These are phyloP conservation scores for Laburnicola sp. DNA, from an alignment of 2,329 filamentous ascomycete genomes.

Conservation along the genomic window DNA sequence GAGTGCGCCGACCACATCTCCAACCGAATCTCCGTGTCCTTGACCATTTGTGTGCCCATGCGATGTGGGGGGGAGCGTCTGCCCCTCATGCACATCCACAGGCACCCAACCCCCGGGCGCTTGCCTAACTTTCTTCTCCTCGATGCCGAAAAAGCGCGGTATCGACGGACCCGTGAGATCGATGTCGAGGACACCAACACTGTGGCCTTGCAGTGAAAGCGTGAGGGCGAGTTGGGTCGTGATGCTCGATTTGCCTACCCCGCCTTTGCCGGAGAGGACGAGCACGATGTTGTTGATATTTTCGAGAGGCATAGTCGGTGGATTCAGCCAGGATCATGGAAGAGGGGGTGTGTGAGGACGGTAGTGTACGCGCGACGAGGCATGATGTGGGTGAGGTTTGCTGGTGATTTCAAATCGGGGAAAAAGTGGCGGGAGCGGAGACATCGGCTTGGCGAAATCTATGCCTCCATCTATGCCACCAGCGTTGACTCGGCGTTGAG, in stretches of 20 bases:
- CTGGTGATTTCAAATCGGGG: conserved; percentile 38
- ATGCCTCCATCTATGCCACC: too few relatives aligned
- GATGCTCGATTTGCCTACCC: conserved; percentile 97
- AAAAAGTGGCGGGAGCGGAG: conserved; percentile 31
- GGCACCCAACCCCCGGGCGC: conserved; percentile 91
- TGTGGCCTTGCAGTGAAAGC: conserved; percentile 79
- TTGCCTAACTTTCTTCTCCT: conserved; percentile 86
- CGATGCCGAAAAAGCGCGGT: conserved; percentile 89
- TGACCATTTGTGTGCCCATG: conserved; percentile 7
- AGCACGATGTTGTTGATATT: conserved; percentile 78
- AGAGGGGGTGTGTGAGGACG: neutral
- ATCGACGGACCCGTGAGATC: conserved; percentile 97
- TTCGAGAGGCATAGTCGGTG: conserved; percentile 62
- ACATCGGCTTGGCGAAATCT: conserved; percentile 15
- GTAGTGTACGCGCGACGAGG: conserved; percentile 4
- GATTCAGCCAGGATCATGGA: conserved; percentile 30
- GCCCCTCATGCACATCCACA: conserved; percentile 73
- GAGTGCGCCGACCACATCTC: conserved; percentile 61
- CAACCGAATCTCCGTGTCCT: neutral
- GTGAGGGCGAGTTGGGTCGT: conserved; percentile 94
- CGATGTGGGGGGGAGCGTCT: conserved; percentile 22
- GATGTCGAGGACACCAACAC: conserved; percentile 92
- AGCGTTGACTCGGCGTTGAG: too few relatives aligned
- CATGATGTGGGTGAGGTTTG: conserved; percentile 26
- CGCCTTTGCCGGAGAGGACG: conserved; percentile 93